Evolutionary conservation across 106 monocot genomes (phyloP), one percentile per base, ranked within the genome.

Genomic region (Allium fistulosum): DNA sequence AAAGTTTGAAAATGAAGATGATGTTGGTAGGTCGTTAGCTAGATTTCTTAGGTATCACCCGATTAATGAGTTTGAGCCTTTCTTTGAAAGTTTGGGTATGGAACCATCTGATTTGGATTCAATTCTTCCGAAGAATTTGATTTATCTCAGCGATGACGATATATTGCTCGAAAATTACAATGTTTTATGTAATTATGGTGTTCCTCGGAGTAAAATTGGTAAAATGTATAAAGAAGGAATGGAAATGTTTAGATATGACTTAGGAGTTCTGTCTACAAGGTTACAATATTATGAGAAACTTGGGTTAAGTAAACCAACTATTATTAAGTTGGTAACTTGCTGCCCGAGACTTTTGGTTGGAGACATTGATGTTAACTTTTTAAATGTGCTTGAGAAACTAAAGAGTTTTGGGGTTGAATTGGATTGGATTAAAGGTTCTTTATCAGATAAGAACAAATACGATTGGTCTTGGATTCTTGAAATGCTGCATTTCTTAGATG

Each of bases 21-120:
- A 82, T 9, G 48, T 75, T 28, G 72, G 80, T 11, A 49, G 71
- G 11, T 72, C 75, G 10, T 46, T 92, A 6, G 63, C 75, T 17
- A 82, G 66, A 55, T 87, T 87, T 58, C 71, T 92, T 62, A 78
- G 82, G 51, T 89, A 75, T 69, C 71, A 92, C 66, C 92, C 92
- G 0, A 88, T 97, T 51, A 97, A 97, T 71, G 96, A 97, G 67
- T 97, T 89, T 26, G 96, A 97, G 56, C 96, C 96, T 13, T 97
- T 97, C 74, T 73, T 97, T n/a, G 96, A 97, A 75, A 92, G 96
- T 63, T 70, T 92, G 17, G 96, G 92, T 14, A 63, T 97, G 74
- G 77, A 80, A 59, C 80, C 80, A 14, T 70, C 73, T 10, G 88
- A 97, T 67, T 49, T 85, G 22, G 58, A 52, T 56, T 16, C 49